Evolutionary conservation across 225 moss, liverwort and hornwort genomes (phyloP).

Genomic region (Lunularia cruciata): DNA sequence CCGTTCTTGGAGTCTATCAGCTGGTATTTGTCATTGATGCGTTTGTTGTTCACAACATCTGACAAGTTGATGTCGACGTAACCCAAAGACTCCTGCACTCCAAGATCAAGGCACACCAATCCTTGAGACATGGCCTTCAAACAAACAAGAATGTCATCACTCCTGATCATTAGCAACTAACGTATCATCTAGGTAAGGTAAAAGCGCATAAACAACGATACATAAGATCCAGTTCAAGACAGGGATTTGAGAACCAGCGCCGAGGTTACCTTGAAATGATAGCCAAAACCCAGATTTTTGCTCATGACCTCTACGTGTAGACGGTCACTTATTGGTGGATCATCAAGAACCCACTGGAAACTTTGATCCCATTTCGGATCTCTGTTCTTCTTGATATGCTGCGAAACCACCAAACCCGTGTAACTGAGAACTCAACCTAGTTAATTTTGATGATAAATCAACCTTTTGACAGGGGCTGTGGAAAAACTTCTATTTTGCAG

Average conservation of each 20-base stretch:
- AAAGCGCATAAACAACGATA: neutral
- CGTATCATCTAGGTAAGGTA: neutral
- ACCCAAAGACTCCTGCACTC: slow-evolving; percentile 78
- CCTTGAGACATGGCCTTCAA: slow-evolving; percentile 17
- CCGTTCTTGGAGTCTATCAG: slow-evolving; percentile 76
- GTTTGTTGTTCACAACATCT: slow-evolving; percentile 88
- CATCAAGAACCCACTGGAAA: slow-evolving; percentile 64
- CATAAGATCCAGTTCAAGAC: neutral
- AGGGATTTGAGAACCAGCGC: neutral
- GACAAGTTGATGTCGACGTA: slow-evolving; percentile 72
- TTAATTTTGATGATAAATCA: no score
- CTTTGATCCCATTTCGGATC: slow-evolving; percentile 78
- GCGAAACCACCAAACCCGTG: no score
- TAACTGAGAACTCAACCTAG: no score
- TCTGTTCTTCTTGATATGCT: slow-evolving; percentile 86
- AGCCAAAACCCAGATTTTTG: slow-evolving; percentile 63
- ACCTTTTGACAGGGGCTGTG: no score
- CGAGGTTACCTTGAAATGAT: slow-evolving; percentile 64
- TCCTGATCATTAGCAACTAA: neutral
- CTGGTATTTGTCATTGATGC: slow-evolving; percentile 85
- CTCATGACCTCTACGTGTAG: slow-evolving; percentile 77
- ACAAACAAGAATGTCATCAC: neutral
- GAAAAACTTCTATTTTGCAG: no score
- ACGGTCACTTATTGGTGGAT: slow-evolving; percentile 65
- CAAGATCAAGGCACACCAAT: slow-evolving; percentile 15